Conservation (phyloP, 2,329 filamentous ascomycete species). For the Myriosclerotinia scirpicola region DNA sequence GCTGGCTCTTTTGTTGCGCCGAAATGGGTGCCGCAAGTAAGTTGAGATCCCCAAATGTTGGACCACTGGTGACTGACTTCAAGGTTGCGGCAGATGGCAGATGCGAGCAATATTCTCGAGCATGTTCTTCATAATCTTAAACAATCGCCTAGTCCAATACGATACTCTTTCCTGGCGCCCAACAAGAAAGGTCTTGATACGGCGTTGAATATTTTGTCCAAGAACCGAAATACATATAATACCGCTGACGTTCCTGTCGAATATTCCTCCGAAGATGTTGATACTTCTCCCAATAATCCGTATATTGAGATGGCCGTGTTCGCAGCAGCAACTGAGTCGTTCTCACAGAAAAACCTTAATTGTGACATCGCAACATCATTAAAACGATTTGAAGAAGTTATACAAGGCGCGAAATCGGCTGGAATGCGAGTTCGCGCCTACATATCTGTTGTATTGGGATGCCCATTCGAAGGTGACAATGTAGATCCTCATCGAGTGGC, state of each 20-base stretch:
- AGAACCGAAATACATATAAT: constrained; percentile 54
- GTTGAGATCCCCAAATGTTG: constrained; percentile 13
- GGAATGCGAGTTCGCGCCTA: constrained; percentile 73
- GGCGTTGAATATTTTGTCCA: constrained; percentile 55
- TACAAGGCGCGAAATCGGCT: constrained; percentile 62
- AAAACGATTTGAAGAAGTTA: constrained; percentile 67
- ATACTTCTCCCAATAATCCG: constrained; percentile 40
- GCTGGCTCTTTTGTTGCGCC: constrained; percentile 80
- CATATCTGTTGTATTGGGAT: constrained; percentile 78
- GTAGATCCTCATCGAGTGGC: constrained; percentile 64
- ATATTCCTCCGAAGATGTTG: background rate
- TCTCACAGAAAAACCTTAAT: constrained; percentile 80
- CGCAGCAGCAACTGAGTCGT: constrained; percentile 77
- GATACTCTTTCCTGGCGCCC: constrained; percentile 79
- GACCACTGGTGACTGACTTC: constrained; percentile 10
- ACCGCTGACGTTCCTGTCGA: constrained; percentile 45
- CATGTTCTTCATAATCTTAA: constrained; percentile 62
- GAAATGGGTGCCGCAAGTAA: constrained; percentile 80
- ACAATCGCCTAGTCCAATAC: constrained; percentile 55
- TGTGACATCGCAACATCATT: constrained; percentile 75
- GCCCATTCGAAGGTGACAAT: constrained; percentile 70
- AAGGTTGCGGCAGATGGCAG: constrained; percentile 63
- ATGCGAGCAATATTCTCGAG: constrained; percentile 71
- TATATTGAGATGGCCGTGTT: constrained; percentile 75
- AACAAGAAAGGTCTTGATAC: constrained; percentile 71